Evolutionary conservation across 495 filamentous ascomycete species (phyloP), one percentile per base, ranked within the genome.

Genomic region (Podospora australis): DNA sequence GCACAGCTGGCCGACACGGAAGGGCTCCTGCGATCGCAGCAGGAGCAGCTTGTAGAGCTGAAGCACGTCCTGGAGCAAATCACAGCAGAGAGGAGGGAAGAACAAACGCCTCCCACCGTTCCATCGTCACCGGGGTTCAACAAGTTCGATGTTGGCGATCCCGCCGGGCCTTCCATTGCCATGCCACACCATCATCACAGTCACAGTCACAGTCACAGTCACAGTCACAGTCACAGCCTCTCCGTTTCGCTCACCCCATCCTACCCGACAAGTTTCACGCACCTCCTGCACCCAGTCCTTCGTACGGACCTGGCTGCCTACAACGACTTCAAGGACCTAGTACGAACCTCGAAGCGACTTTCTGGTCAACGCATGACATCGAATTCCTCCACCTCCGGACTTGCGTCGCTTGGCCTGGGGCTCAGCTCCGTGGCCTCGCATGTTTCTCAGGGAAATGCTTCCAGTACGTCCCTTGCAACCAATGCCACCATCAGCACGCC

Each of bases 51-150:
- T 8, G 78, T 83, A 6, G 86, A 97, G 65, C 75, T 98, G 32
- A 97, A 97, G 64, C 73, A 76, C 6, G 88, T 94, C 46, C 87
- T 98, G 84, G 87, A 95, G 70, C 78, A 82, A 42, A 88, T 95
- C 80, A 77, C 76, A n/a, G 67, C 74, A 29, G 80, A 87, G 49
- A 78, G 78, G 43, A 78, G 78, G 43, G 88, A 90, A 50, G 88
- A 84, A 69, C 53, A 77, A 74, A 19, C 66, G 56, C 51, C 83
- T 75, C 39, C 81, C 74, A 56, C 92, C 78, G 35, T 83, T 72
- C 52, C 94, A 78, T 55, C 90, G 78, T 53, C 82, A 67, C 46
- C 73, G 64, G 61, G 69, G 43, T 61, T 73, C 52, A 70, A 66
- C 63, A 74, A 68, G 48, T 70, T 75, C 29, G 72, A 75, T 21